phyloP scores from a whole-genome alignment of 768 basidiomycete genomes.

The Tulasnella sp. region DNA sequence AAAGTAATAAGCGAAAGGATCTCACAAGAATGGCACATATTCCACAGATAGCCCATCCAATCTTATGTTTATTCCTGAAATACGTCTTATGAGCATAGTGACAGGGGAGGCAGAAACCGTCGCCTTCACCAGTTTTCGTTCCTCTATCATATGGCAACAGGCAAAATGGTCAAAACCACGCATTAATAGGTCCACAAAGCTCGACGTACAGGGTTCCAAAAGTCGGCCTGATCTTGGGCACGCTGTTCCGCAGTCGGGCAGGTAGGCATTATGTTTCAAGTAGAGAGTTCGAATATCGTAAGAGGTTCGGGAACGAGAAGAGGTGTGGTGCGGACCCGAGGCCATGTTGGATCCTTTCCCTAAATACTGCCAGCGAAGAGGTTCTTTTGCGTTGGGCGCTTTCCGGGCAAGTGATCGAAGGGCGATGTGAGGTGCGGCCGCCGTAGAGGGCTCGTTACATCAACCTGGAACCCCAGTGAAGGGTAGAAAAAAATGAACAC shows the following conservation, averaged over 20 bases:
- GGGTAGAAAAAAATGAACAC: not conserved
- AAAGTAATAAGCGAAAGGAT: not conserved
- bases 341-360: not conserved
- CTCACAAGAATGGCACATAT: conserved; percentile 54
- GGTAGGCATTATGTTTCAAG: not conserved
- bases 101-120: not conserved
- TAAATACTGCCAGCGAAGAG: not conserved
- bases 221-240: not conserved
- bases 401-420: not conserved
- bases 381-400: not conserved
- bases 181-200: too few species aligned
- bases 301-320: not conserved
- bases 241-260: not conserved
- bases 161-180: not conserved
- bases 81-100: not conserved
- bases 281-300: not conserved
- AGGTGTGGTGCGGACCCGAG: not conserved
- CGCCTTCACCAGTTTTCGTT: not conserved
- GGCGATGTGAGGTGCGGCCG: conserved; percentile 1
- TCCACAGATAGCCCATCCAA: conserved; percentile 73
- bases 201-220: not conserved
- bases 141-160: not conserved
- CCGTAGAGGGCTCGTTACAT: not conserved
- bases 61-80: conserved; percentile 43
- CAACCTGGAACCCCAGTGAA: not conserved